Evolutionary conservation across 805 yeast species (phyloP).

Genomic region (Priceomyces carsonii): DNA sequence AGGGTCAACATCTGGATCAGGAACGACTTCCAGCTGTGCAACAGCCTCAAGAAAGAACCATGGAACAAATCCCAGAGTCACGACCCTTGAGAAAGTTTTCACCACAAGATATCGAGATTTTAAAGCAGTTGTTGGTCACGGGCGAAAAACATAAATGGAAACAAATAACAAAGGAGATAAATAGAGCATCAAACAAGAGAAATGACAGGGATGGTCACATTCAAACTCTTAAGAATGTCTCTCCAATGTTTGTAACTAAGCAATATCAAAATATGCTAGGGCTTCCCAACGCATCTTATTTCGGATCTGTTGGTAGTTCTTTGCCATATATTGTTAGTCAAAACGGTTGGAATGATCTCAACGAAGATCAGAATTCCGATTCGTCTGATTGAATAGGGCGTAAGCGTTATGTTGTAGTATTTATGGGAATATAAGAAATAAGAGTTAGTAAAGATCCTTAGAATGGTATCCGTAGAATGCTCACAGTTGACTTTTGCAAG

Average conservation of each 20-base stretch:
- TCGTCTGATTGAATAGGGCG: no score
- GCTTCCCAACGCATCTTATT: conserved; percentile 47
- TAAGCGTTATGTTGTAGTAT: no score
- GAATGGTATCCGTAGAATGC: no score
- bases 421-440: no score
- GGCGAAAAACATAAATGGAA: conserved; percentile 65
- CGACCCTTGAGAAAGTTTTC: conserved; percentile 40
- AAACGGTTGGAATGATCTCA: conserved; percentile 46
- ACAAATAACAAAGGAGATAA: conserved; percentile 47
- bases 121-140: conserved; percentile 46
- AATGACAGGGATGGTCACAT: conserved; percentile 7
- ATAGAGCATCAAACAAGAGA: conserved; percentile 16
- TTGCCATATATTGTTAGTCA: conserved; percentile 51
- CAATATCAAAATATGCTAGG: conserved; percentile 58
- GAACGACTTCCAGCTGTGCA: no score
- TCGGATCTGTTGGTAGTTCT: conserved; percentile 49
- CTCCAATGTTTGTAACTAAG: conserved; percentile 55
- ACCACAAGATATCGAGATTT: conserved; percentile 45
- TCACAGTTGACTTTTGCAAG: conserved; percentile 13
- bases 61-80: no score
- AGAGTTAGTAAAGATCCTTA: no score
- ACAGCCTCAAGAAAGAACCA: no score
- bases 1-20: no score
- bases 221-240: conserved; percentile 36
- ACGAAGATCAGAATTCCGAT: conserved; percentile 12